A percentile compares a stretch with the other conserved stretches of the same genome.
phyloP scores from a whole-genome alignment of 169 alveolate species.

The Eimeria brunetti region DNA sequence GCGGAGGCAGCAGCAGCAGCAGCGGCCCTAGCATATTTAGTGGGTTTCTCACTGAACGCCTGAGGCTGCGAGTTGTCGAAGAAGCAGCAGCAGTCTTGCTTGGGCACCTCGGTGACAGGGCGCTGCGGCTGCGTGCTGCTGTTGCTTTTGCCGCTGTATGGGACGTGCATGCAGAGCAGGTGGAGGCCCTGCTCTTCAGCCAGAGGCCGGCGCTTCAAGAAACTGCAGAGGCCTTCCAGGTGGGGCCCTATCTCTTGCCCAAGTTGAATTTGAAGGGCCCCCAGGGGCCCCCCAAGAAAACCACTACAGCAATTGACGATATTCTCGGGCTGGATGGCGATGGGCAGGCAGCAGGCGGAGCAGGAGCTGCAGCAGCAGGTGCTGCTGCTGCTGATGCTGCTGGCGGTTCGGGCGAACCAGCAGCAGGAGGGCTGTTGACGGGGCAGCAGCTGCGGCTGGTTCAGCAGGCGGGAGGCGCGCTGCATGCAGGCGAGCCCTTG shows the following conservation, averaged over 20 bases:
- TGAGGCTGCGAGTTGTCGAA: conserved; percentile 44
- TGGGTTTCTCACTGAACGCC: conserved; percentile 48
- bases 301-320: neutral
- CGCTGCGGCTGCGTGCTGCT: conserved; percentile 70
- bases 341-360: neutral
- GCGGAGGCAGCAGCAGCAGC: conserved; percentile 40
- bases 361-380: conserved; percentile 1
- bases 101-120: conserved; percentile 23
- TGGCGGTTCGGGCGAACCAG: neutral
- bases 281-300: neutral
- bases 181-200: conserved; percentile 29
- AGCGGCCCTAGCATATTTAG: neutral
- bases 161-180: conserved; percentile 51
- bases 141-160: conserved; percentile 54
- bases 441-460: conserved; percentile 89
- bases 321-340: neutral
- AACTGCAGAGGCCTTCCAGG: neutral
- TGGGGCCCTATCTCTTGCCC: conserved; percentile 60
- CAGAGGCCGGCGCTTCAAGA: conserved; percentile 9
- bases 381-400: neutral
- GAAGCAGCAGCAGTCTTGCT: conserved; percentile 63
- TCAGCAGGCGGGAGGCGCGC: conserved; percentile 89
- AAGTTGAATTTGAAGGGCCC: neutral
- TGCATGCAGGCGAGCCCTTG: conserved; percentile 95
- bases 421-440: conserved; percentile 75